Conservation (phyloP, 148 eudicot genomes). For the Oxyria digyna region DNA sequence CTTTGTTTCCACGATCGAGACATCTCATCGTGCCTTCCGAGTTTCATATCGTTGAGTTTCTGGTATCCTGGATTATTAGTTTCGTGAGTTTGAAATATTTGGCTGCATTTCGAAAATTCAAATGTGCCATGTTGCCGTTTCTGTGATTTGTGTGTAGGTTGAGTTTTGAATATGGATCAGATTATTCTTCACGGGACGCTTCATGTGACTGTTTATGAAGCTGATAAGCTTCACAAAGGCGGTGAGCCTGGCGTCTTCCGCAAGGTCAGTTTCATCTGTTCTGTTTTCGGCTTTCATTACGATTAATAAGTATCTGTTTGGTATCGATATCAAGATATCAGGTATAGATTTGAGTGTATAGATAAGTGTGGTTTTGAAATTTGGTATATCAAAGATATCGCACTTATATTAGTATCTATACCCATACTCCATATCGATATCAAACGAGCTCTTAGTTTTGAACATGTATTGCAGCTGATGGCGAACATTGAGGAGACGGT, state of each 20-base stretch:
- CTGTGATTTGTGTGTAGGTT: background rate
- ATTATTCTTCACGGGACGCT: conserved; percentile 31
- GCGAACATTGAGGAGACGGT: conserved; percentile 13
- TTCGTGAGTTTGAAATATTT: too few relatives aligned
- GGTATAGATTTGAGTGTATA: too few relatives aligned
- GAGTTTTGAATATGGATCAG: background rate
- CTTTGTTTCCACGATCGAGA: background rate
- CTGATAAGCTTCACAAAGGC: conserved; percentile 11
- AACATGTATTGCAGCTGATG: conserved; percentile 3
- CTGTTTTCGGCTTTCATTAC: too few relatives aligned
- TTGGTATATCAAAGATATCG: too few relatives aligned
- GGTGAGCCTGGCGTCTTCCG: conserved; percentile 6
- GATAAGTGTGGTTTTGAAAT: too few relatives aligned
- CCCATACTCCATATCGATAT: too few relatives aligned
- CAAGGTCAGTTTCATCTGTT: background rate
- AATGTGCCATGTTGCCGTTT: background rate
- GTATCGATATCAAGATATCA: too few relatives aligned
- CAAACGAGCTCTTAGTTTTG: too few relatives aligned
- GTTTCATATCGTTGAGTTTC: background rate
- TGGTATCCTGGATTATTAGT: background rate
- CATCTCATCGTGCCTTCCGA: background rate
- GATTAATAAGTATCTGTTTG: too few relatives aligned
- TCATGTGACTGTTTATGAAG: conserved; percentile 33
- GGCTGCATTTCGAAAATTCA: too few relatives aligned
- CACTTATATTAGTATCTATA: too few relatives aligned